These are phyloP conservation scores for Sclerotinia nivalis DNA, from an alignment of 2,329 filamentous ascomycete species.

Conservation along the genomic window DNA sequence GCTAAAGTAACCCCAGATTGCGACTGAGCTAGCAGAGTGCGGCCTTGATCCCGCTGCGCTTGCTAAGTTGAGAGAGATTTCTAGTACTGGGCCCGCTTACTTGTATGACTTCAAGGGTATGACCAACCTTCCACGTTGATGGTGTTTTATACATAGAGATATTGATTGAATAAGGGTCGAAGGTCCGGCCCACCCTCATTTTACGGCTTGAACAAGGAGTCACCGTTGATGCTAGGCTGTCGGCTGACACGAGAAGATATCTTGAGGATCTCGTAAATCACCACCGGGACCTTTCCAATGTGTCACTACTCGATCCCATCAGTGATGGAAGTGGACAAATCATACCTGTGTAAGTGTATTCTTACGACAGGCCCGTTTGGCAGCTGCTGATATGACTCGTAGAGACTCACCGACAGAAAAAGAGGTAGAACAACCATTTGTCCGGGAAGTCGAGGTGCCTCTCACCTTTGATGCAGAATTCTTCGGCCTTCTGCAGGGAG, in stretches of 20 bases:
- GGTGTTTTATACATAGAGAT: neutral
- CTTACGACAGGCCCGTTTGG: neutral
- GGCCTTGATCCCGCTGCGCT: slow-evolving; percentile 19
- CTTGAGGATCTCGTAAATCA: slow-evolving; percentile 55
- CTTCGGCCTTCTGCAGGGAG: slow-evolving; percentile 71
- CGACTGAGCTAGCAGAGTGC: slow-evolving; percentile 18
- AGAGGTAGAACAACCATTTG: slow-evolving; percentile 14
- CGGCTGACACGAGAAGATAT: slow-evolving; percentile 56
- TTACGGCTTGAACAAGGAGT: slow-evolving; percentile 66
- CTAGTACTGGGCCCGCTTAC: slow-evolving; percentile 38
- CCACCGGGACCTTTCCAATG: slow-evolving; percentile 1
- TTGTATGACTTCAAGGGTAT: slow-evolving; percentile 58
- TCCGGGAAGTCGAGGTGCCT: slow-evolving; percentile 67
- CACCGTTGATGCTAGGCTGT: slow-evolving; percentile 67
- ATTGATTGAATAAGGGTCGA: slow-evolving; percentile 40
- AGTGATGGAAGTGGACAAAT: neutral
- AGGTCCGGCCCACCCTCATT: slow-evolving; percentile 67
- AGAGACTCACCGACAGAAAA: neutral
- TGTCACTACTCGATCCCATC: neutral
- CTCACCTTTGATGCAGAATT: slow-evolving; percentile 77
- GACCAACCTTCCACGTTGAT: slow-evolving; percentile 26
- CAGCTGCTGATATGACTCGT: neutral
- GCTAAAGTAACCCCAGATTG: slow-evolving; percentile 19
- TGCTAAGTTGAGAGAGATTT: slow-evolving; percentile 27
- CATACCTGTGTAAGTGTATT: neutral